Evolutionary conservation across 176 grass and related monocot genomes (phyloP).

Genomic region (Eleusine coracana): DNA sequence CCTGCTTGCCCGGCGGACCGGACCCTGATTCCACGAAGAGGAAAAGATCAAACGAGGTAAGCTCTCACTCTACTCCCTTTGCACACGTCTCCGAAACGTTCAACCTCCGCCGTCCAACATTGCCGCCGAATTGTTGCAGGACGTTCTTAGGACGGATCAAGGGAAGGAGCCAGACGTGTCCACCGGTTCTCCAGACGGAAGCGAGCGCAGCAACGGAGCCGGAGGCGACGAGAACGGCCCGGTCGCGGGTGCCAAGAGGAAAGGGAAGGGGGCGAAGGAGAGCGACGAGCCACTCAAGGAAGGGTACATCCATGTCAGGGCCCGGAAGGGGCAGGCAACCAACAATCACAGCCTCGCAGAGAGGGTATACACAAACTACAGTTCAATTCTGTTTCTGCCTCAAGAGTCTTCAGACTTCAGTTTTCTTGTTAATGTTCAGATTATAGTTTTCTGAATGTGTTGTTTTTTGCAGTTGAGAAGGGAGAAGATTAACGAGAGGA

Average conservation of each 20-base stretch:
- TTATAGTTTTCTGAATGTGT: not conserved
- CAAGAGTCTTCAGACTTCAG: slow-evolving; percentile 12
- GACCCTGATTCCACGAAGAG: slow-evolving; percentile 45
- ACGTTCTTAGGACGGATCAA: slow-evolving; percentile 31
- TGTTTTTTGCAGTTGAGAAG: slow-evolving; percentile 58
- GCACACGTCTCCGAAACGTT: not conserved
- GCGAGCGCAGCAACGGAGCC: slow-evolving; percentile 29
- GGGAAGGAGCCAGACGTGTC: slow-evolving; percentile 33
- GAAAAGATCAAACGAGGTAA: slow-evolving; percentile 37
- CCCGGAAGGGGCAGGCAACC: slow-evolving; percentile 72
- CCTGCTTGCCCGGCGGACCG: slow-evolving; percentile 9
- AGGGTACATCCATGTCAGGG: slow-evolving; percentile 58
- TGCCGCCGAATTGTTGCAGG: not conserved
- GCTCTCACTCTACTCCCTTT: not conserved
- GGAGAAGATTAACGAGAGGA: slow-evolving; percentile 84
- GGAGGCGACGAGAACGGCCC: slow-evolving; percentile 33
- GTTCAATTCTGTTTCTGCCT: not conserved
- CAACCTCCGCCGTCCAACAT: not conserved
- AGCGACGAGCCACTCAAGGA: slow-evolving; percentile 14
- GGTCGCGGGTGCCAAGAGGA: slow-evolving; percentile 10
- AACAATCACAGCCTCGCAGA: slow-evolving; percentile 86
- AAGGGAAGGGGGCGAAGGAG: slow-evolving; percentile 50
- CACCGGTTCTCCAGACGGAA: slow-evolving; percentile 24
- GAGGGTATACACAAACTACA: slow-evolving; percentile 49
- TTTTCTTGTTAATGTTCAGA: slow-evolving; percentile 8